Base-by-base conservation (phyloP, 192 early-diverging fungal genomes). In the Backusella circina region DNA sequence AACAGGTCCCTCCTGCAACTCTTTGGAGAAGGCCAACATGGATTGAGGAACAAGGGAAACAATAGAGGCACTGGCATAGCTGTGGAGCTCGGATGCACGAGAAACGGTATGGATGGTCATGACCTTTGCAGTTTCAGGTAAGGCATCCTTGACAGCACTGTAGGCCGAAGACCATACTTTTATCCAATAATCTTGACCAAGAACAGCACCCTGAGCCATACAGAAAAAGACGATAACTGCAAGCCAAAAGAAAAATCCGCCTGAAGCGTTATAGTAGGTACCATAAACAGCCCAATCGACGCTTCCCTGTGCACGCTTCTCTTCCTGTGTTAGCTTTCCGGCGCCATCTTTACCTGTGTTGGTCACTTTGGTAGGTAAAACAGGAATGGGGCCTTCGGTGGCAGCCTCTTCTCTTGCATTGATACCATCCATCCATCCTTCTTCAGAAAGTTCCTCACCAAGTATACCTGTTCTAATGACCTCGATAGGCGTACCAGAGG, bases 301-400 rank as follows among this genome's bases (percentile, higher is more conserved):
- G 65, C 87, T 85, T 0, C 98, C 98, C 7, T 89, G 86, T 13
- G 90, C 93, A 71, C 91, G 88, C 77, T 94, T 92, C 79, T 99
- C 98, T 18, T 94, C 93, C 61, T 90, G 80, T 35, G 95, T 94
- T 39, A 98, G 82, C 73, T 89, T 81, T 16, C 86, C 85, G 41
- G 84, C 61, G 72, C 81, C 72, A 37, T 26, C 72, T 38, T 88
- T 84, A 31, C 64, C 73, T 12, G 23, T 69, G 3, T 72, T 67
- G 5, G 71, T 80, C 41, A 80, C 73, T 35, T 84, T 82, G 44
- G 57, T 72, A 7, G 77, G 68, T 28, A 83, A 64, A 35, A 71
- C 65, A 12, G 73, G 77, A 32, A 85, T 80, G 12, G 80, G 81
- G 35, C 75, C 81, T 47, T 79, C 84, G 5, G 82, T 75, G 5